A percentile compares a stretch with the other conserved stretches of the same genome.
These are phyloP conservation scores for Hericium coralloides DNA, from an alignment of 768 basidiomycete genomes.

Conservation along the genomic window DNA sequence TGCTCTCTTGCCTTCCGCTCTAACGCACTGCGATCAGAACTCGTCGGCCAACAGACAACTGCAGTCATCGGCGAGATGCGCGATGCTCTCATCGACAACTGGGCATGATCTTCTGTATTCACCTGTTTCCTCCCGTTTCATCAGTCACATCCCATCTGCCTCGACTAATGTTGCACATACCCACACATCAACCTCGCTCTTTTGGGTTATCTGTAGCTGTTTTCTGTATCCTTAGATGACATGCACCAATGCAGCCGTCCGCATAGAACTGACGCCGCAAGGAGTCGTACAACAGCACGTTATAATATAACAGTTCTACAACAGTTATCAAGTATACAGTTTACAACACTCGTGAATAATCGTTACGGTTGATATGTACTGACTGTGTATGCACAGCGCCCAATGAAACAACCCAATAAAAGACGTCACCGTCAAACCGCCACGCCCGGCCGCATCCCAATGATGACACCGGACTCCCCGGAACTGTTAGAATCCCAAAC, in stretches of 20 bases:
- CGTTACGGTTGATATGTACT: not conserved
- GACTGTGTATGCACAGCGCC: not conserved
- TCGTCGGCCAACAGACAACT: slow-evolving; percentile 45
- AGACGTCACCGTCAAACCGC: not conserved
- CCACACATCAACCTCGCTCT: not conserved
- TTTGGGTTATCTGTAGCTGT: not conserved
- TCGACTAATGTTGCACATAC: not conserved
- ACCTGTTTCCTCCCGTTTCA: not conserved
- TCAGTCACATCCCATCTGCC: not conserved
- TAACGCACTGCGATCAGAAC: slow-evolving; percentile 26
- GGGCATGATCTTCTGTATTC: slow-evolving; percentile 46
- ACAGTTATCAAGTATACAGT: no score
- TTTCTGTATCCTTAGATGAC: not conserved
- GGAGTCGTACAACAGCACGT: not conserved
- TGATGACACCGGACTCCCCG: slow-evolving; percentile 12
- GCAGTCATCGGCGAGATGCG: slow-evolving; percentile 55
- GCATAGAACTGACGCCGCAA: no score
- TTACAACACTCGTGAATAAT: not conserved
- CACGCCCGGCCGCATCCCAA: not conserved
- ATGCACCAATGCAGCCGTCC: not conserved
- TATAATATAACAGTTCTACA: no score
- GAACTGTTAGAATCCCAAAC: slow-evolving; percentile 10
- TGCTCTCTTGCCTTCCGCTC: slow-evolving; percentile 2
- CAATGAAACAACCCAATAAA: no score
- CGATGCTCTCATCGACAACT: slow-evolving; percentile 63